Percentiles rank a stretch among this genome's conserved stretches.
phyloP scores from a whole-genome alignment of 345 rosid genomes.

The Citrus cavaleriei region DNA sequence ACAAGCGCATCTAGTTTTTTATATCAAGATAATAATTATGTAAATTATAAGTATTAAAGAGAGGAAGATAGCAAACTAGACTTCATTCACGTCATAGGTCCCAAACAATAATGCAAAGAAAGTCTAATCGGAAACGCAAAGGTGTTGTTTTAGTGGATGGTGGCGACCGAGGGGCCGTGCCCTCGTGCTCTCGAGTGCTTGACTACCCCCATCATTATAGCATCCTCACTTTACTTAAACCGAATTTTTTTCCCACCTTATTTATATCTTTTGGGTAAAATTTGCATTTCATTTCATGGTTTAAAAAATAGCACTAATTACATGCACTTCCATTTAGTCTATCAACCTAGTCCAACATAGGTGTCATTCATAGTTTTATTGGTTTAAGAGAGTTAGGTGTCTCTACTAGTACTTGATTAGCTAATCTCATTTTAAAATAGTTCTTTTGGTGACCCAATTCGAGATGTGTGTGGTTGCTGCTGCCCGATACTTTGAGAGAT shows the following conservation, averaged over 20 bases:
- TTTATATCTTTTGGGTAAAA: conserved; percentile 11
- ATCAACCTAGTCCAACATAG: too few species aligned
- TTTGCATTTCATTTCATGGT: neutral
- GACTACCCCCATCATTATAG: conserved; percentile 31
- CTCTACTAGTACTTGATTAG: neutral
- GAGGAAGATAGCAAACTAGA: neutral
- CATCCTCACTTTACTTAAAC: conserved; percentile 14
- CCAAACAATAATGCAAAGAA: conserved; percentile 14
- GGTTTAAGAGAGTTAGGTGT: neutral
- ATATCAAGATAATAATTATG: neutral
- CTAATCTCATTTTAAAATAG: neutral
- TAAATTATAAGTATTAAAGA: neutral
- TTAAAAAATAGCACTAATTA: neutral
- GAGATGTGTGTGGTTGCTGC: neutral
- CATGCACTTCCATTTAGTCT: too few species aligned
- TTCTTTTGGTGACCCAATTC: neutral
- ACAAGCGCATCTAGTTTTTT: neutral
- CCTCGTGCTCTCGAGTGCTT: conserved; percentile 38
- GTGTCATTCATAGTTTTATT: neutral
- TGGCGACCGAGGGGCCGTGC: conserved; percentile 21
- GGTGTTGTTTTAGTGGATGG: conserved; percentile 12
- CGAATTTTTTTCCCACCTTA: neutral
- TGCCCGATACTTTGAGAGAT: neutral
- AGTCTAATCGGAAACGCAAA: conserved; percentile 26
- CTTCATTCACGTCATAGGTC: conserved; percentile 21